A percentile compares a stretch with the other conserved stretches of the same genome.
Conservation (phyloP, 305 asterid species). For the Fraxinus paxiana region DNA sequence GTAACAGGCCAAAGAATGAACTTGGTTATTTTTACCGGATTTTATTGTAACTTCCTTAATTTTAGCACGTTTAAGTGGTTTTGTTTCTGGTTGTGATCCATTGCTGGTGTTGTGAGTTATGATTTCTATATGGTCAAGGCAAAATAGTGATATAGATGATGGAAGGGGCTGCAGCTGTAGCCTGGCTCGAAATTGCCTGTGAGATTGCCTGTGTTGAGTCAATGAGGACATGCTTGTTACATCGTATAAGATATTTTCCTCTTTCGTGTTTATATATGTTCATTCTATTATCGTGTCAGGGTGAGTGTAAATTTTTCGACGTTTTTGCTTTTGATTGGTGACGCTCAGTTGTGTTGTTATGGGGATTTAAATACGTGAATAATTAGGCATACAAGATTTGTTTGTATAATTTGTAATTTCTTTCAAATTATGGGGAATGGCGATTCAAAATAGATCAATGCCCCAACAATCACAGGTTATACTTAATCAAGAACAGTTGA, state of each 20-base stretch:
- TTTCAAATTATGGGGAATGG: neutral
- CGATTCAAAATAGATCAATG: neutral
- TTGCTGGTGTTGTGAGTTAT: neutral
- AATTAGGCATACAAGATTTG: neutral
- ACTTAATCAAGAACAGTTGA: neutral
- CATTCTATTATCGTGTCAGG: neutral
- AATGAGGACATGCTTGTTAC: neutral
- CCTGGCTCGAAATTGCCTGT: neutral
- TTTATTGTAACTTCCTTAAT: slow-evolving; percentile 12
- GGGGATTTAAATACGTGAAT: neutral
- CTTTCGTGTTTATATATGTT: neutral
- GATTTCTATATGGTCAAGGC: neutral
- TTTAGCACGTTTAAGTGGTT: slow-evolving; percentile 14
- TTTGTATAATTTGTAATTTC: neutral
- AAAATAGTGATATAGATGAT: neutral
- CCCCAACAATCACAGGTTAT: neutral
- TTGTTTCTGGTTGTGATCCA: neutral
- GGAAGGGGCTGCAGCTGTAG: neutral
- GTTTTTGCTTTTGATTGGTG: neutral
- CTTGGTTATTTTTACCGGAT: slow-evolving; percentile 9
- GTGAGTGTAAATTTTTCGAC: neutral
- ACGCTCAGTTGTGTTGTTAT: neutral
- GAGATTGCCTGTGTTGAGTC: neutral
- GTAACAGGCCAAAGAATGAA: slow-evolving; percentile 18
- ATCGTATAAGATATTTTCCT: neutral